Evolutionary conservation across 2,329 filamentous ascomycete species (phyloP), one percentile per base, ranked within the genome.

Genomic region (Waltergamsia citrina): DNA sequence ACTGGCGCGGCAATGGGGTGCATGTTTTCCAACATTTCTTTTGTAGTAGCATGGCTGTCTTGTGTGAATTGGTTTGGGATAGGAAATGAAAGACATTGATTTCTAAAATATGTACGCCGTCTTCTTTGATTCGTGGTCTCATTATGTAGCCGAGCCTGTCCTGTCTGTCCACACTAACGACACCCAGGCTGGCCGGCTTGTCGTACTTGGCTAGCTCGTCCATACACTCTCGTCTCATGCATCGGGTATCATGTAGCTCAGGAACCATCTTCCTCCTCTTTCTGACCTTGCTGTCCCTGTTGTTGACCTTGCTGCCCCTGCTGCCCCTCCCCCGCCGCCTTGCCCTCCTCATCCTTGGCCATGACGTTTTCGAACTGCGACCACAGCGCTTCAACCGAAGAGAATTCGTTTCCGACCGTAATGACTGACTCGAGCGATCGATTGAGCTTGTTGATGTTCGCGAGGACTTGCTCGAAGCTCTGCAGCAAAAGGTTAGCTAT

Each of bases 291-390:
- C 4, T 18, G 9, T 20, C 25, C 15, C 17, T 19, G 9, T 11
- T 15, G 7, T 21, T 17, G 24, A 33, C 37, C 22, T 38, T 38
- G 32, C 41, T 38, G 33, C 6, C 12, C 14, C 6, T 35, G 41
- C 12, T 36, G 48, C 27, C 54, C 46, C 25, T 42, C 34, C 22
- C 43, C 42, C 12, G 49, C 44, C 10, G 43, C 49, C 12, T 49
- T 48, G 15, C 43, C 43, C 29, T 41, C 53, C 32, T 45, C 63
- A 36, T 81, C 72, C 49, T 81, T 85, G 4, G 76, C 85, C 88
- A 95, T 96, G 47, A 96, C 88, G 45, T 81, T 84, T 62, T 98
- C 92, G 52, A 98, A 96, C 50, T 94, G 86, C 25, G 85, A 93
- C 92, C 92, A 98, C 12, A 98, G 71, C 20, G 86, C 87, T 58